Percentiles rank a stretch among this genome's conserved stretches.
Conservation (phyloP, 1,139 yeast genomes). For the Magnusiomyces fungicola region DNA sequence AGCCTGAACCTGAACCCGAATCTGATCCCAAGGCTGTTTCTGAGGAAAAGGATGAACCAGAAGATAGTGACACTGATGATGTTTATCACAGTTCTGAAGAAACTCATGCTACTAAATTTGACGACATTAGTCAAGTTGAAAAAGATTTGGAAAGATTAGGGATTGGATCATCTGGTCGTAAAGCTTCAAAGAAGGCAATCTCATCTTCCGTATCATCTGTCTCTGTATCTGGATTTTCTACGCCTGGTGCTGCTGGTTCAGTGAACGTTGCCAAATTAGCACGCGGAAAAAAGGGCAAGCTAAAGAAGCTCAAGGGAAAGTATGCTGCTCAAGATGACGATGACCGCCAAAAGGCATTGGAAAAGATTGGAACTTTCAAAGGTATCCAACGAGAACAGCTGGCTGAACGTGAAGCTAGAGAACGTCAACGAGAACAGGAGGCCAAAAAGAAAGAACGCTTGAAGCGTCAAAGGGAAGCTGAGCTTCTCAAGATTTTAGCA, state of each 20-base stretch:
- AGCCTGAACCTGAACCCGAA: slow-evolving; percentile 10
- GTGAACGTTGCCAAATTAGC: slow-evolving; percentile 28
- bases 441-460: slow-evolving; percentile 30
- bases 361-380: slow-evolving; percentile 74
- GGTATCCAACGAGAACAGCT: slow-evolving; percentile 43
- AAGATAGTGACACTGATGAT: slow-evolving; percentile 12
- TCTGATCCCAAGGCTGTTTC: slow-evolving; percentile 1
- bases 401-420: slow-evolving; percentile 23
- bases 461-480: slow-evolving; percentile 44
- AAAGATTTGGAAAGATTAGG: slow-evolving; percentile 1
- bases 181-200: background rate
- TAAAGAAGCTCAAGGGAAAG: slow-evolving; percentile 74
- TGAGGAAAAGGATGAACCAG: slow-evolving; percentile 13
- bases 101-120: slow-evolving; percentile 5
- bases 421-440: slow-evolving; percentile 24
- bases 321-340: slow-evolving; percentile 87
- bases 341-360: slow-evolving; percentile 66
- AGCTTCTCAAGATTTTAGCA: slow-evolving; percentile 35
- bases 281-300: slow-evolving; percentile 78
- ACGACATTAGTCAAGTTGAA: slow-evolving; percentile 10
- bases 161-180: slow-evolving; percentile 1
- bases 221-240: slow-evolving; percentile 8
- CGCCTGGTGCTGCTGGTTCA: background rate
- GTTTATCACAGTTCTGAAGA: slow-evolving; percentile 5
- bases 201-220: background rate